These are phyloP conservation scores for Colletotrichum echinochloae DNA, from an alignment of 2,329 filamentous ascomycete species.

Conservation along the genomic window DNA sequence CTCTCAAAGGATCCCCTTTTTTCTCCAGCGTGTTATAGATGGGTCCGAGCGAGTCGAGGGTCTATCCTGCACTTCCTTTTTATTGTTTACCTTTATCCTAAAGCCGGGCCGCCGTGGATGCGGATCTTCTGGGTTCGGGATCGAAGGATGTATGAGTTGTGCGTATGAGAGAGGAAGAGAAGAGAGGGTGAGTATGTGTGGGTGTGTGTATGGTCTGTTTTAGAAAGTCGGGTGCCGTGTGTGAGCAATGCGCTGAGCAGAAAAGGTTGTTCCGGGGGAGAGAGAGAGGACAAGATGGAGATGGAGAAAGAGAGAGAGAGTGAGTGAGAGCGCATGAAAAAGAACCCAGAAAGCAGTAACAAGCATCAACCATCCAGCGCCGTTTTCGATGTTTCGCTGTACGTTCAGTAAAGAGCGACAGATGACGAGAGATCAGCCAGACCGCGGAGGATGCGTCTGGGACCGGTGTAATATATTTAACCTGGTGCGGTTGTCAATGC, in stretches of 20 bases:
- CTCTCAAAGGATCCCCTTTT: slow-evolving; percentile 39
- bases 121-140: slow-evolving; percentile 26
- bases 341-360: slow-evolving; percentile 7
- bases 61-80: slow-evolving; percentile 14
- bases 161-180: not conserved
- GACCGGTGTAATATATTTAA: slow-evolving; percentile 40
- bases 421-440: slow-evolving; percentile 17
- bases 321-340: slow-evolving; percentile 15
- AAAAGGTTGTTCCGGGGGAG: not conserved
- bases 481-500: slow-evolving; percentile 37
- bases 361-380: slow-evolving; percentile 30
- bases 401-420: slow-evolving; percentile 32
- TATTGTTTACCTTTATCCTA: slow-evolving; percentile 21
- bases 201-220: not conserved
- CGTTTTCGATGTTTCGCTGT: slow-evolving; percentile 15
- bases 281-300: too few relatives aligned
- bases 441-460: slow-evolving; percentile 29
- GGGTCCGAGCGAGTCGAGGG: slow-evolving; percentile 26
- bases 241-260: not conserved
- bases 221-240: slow-evolving; percentile 10
- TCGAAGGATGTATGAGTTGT: slow-evolving; percentile 18
- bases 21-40: slow-evolving; percentile 27
- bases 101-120: slow-evolving; percentile 35
- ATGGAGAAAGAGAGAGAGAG: not conserved
- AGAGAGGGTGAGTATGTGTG: not conserved